These are phyloP conservation scores for Fraxinus velutina DNA, from an alignment of 305 asterid species.

Conservation along the genomic window DNA sequence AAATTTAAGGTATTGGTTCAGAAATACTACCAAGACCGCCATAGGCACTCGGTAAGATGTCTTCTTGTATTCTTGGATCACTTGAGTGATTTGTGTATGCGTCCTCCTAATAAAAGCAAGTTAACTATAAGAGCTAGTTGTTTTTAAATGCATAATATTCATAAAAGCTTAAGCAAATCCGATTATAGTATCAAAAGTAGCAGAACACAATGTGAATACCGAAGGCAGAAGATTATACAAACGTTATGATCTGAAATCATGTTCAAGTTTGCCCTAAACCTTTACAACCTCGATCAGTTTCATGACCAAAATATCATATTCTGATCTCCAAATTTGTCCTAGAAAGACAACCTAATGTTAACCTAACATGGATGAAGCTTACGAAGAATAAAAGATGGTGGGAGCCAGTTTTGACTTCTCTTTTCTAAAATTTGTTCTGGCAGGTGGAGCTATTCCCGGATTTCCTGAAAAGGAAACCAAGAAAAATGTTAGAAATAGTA, in stretches of 20 bases:
- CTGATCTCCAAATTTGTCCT: not conserved
- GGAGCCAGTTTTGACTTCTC: constrained; percentile 56
- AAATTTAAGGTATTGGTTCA: not conserved
- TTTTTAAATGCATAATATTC: not conserved
- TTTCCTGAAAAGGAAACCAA: constrained; percentile 39
- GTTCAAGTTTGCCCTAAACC: not conserved
- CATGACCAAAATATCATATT: not conserved
- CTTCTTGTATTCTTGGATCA: constrained; percentile 75
- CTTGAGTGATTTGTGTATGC: constrained; percentile 83
- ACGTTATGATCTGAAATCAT: not conserved
- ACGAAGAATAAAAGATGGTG: constrained; percentile 74
- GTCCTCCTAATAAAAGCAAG: constrained; percentile 62
- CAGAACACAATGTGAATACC: not conserved
- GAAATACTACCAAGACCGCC: constrained; percentile 74
- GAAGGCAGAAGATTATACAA: not conserved
- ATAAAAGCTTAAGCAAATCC: not conserved
- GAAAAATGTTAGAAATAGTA: not conserved
- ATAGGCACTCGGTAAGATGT: constrained; percentile 76
- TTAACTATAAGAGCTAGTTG: constrained; percentile 16
- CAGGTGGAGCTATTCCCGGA: constrained; percentile 38
- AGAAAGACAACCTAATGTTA: constrained; percentile 1
- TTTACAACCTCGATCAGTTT: not conserved
- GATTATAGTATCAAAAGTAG: constrained; percentile 7
- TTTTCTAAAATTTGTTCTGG: constrained; percentile 38
- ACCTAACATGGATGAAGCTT: constrained; percentile 31